These are phyloP conservation scores for Quercus parvula DNA, from an alignment of 306 rosid species.

Conservation along the genomic window DNA sequence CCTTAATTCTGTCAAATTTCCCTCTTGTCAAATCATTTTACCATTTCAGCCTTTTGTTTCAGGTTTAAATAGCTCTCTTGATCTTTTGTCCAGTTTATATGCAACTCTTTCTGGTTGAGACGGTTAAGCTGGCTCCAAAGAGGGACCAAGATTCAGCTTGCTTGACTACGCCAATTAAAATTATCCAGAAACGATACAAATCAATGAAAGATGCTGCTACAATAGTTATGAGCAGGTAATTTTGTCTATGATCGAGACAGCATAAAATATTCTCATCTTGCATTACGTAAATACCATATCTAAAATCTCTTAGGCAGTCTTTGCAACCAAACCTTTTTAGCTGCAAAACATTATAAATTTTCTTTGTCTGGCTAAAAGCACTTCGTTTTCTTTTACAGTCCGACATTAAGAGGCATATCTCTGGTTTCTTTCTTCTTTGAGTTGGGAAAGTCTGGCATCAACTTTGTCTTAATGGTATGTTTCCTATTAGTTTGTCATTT, in stretches of 20 bases:
- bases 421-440: constrained; percentile 70
- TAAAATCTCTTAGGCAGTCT: not conserved
- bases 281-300: not conserved
- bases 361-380: not conserved
- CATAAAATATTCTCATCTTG: not conserved
- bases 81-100: constrained; percentile 53
- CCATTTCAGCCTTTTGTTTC: constrained; percentile 20
- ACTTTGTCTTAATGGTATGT: constrained; percentile 57
- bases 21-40: not conserved
- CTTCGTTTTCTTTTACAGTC: constrained; percentile 48
- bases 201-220: constrained; percentile 59
- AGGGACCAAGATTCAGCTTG: constrained; percentile 29
- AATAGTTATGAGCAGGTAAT: constrained; percentile 58
- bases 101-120: constrained; percentile 61
- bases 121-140: constrained; percentile 28
- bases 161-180: constrained; percentile 34
- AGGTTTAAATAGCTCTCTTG: constrained; percentile 64
- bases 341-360: not conserved
- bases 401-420: constrained; percentile 63
- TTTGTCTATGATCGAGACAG: not conserved
- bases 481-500: not conserved
- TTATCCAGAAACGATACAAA: constrained; percentile 45
- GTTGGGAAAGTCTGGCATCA: constrained; percentile 77
- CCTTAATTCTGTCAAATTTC: not conserved
- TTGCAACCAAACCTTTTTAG: not conserved